phyloP scores from a whole-genome alignment of 2,329 filamentous ascomycete species.

The Fusarium incarnatum region DNA sequence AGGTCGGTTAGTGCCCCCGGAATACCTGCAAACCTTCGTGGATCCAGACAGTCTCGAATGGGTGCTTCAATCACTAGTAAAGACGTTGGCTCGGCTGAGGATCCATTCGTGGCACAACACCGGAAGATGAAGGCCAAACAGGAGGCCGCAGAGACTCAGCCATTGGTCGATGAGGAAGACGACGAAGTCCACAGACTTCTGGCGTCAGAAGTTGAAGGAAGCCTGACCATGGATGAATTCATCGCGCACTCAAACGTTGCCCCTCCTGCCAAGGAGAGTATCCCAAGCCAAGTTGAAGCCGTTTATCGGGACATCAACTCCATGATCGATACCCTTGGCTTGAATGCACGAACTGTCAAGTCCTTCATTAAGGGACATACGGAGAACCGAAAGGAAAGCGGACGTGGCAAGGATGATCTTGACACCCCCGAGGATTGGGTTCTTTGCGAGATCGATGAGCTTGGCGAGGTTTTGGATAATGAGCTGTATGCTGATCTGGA shows the following conservation, averaged over 20 bases:
- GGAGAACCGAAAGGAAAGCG: conserved; percentile 63
- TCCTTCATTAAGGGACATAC: conserved; percentile 76
- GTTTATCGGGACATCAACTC: conserved; percentile 86
- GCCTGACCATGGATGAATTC: conserved; percentile 73
- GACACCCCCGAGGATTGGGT: conserved; percentile 77
- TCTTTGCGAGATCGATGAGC: conserved; percentile 78
- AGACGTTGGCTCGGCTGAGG: conserved; percentile 54
- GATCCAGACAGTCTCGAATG: conserved; percentile 53
- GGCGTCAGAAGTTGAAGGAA: conserved; percentile 69
- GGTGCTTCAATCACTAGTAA: conserved; percentile 56
- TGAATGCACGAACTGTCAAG: conserved; percentile 79
- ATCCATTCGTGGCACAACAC: conserved; percentile 63
- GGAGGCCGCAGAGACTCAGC: conserved; percentile 67
- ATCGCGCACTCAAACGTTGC: conserved; percentile 70
- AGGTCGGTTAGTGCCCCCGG: conserved; percentile 72
- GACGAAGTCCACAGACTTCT: conserved; percentile 74
- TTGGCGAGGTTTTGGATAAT: conserved; percentile 72
- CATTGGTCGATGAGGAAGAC: conserved; percentile 75
- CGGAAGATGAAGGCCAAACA: conserved; percentile 65
- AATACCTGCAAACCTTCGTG: conserved; percentile 66
- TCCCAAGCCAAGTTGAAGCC: conserved; percentile 72
- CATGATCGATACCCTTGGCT: conserved; percentile 92
- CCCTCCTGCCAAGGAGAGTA: conserved; percentile 65
- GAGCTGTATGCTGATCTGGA: conserved; percentile 75
- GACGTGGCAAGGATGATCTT: conserved; percentile 74